A percentile compares a stretch with the other conserved stretches of the same genome.
These are phyloP conservation scores for Limtongia smithiae DNA, from an alignment of 805 yeast species.

Conservation along the genomic window DNA sequence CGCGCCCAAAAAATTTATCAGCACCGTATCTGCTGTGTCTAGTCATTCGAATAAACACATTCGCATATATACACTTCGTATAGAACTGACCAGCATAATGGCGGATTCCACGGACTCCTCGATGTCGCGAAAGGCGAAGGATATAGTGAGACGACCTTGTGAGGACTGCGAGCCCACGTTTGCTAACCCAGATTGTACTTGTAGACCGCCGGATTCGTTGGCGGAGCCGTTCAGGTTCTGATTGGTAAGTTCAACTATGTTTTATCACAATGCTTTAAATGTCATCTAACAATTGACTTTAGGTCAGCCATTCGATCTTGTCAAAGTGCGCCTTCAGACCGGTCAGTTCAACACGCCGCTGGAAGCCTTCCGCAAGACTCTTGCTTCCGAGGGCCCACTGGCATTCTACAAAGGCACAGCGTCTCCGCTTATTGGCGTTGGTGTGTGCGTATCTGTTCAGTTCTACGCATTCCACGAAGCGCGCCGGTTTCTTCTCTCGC, in stretches of 20 bases:
- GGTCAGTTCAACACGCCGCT: conserved; percentile 65
- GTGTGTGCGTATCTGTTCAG: conserved; percentile 65
- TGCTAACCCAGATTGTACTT: conserved; percentile 8
- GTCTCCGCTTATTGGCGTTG: conserved; percentile 79
- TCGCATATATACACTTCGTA: too few species aligned
- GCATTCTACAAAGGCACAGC: conserved; percentile 94
- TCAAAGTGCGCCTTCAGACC: conserved; percentile 88
- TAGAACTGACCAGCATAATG: too few species aligned
- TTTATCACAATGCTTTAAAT: too few species aligned
- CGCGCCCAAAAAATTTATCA: too few species aligned
- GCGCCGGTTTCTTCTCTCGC: conserved; percentile 66
- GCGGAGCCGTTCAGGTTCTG: conserved; percentile 54
- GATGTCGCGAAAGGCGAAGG: conserved; percentile 48
- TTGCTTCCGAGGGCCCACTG: conserved; percentile 74
- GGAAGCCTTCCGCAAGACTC: conserved; percentile 66
- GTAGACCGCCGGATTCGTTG: conserved; percentile 50
- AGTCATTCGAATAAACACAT: too few species aligned
- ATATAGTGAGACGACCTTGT: conserved; percentile 37
- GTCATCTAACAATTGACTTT: background rate
- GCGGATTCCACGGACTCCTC: conserved; percentile 24
- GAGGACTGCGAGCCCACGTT: too few species aligned
- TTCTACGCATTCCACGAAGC: conserved; percentile 92
- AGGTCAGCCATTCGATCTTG: conserved; percentile 42
- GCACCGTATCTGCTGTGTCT: too few species aligned
- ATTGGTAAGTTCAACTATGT: conserved; percentile 51